Evolutionary conservation across 805 yeast species (phyloP).

Genomic region (Candida ficus): DNA sequence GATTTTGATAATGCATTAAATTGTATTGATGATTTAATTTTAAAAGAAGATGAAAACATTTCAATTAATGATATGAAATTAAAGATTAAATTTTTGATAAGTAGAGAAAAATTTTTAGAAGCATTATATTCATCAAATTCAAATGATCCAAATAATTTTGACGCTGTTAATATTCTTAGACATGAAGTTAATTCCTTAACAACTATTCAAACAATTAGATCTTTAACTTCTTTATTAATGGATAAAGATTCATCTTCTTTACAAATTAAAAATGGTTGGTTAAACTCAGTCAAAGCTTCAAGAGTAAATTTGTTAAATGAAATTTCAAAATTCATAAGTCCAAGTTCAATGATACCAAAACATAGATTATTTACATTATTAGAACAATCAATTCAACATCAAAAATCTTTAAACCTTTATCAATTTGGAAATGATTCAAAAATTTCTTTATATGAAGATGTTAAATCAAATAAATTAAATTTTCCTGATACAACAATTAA

Average conservation of each 20-base stretch:
- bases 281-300: slow-evolving; percentile 27
- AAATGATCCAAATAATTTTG: slow-evolving; percentile 25
- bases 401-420: slow-evolving; percentile 32
- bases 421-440: slow-evolving; percentile 27
- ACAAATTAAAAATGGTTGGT: slow-evolving; percentile 29
- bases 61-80: slow-evolving; percentile 8
- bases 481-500: slow-evolving; percentile 47
- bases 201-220: slow-evolving; percentile 18
- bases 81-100: slow-evolving; percentile 29
- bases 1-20: slow-evolving; percentile 35
- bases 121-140: slow-evolving; percentile 23
- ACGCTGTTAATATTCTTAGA: slow-evolving; percentile 35
- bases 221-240: slow-evolving; percentile 28
- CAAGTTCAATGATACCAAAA: slow-evolving; percentile 49
- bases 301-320: slow-evolving; percentile 36
- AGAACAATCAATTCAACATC: slow-evolving; percentile 45
- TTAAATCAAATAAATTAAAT: slow-evolving; percentile 25
- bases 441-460: slow-evolving; percentile 33
- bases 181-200: slow-evolving; percentile 30
- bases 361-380: slow-evolving; percentile 45
- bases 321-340: slow-evolving; percentile 42
- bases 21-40: slow-evolving; percentile 22
- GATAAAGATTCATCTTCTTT: slow-evolving; percentile 17
- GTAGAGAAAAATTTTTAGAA: slow-evolving; percentile 39
- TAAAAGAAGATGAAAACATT: slow-evolving; percentile 13